These are phyloP conservation scores for Dichomitus squalens DNA, from an alignment of 1,284 basidiomycete species.

Conservation along the genomic window DNA sequence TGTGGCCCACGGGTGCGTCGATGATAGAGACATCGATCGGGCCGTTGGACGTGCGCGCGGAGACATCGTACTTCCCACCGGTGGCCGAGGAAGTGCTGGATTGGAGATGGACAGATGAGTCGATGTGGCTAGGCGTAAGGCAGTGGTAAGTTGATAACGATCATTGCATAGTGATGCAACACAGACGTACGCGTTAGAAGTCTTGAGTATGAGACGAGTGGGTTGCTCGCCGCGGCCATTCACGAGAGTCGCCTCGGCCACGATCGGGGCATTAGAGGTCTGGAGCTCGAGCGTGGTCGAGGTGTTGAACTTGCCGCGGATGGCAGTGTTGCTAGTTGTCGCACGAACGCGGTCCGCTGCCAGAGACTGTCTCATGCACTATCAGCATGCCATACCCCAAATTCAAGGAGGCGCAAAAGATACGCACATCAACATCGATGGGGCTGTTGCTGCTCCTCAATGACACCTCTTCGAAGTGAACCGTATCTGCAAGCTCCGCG, in stretches of 20 bases:
- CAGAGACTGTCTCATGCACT: slow-evolving; percentile 8
- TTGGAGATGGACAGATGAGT: slow-evolving; percentile 31
- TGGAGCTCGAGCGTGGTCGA: slow-evolving; percentile 1
- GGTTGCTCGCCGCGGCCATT: background rate
- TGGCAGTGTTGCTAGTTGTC: background rate
- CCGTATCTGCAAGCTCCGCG: slow-evolving; percentile 19
- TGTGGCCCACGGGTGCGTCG: slow-evolving; percentile 40
- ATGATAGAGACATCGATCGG: slow-evolving; percentile 35
- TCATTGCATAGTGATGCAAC: too few species aligned
- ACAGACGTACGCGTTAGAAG: slow-evolving; percentile 7
- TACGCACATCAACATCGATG: slow-evolving; percentile 22
- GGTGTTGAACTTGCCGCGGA: slow-evolving; percentile 2
- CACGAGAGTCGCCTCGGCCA: background rate
- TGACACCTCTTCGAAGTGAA: slow-evolving; percentile 22
- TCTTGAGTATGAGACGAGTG: background rate
- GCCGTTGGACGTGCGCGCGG: slow-evolving; percentile 24
- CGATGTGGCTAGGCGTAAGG: slow-evolving; percentile 30
- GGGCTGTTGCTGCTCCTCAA: slow-evolving; percentile 22
- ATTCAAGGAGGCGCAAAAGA: background rate
- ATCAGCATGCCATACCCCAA: background rate
- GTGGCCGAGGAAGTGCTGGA: slow-evolving; percentile 28
- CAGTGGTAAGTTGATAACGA: background rate
- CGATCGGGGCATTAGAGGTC: slow-evolving; percentile 6
- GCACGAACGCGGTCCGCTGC: background rate
- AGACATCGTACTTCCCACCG: slow-evolving; percentile 36